Evolutionary conservation across 305 asterid species (phyloP), one percentile per base, ranked within the genome.

Genomic region (Fraxinus paxiana): DNA sequence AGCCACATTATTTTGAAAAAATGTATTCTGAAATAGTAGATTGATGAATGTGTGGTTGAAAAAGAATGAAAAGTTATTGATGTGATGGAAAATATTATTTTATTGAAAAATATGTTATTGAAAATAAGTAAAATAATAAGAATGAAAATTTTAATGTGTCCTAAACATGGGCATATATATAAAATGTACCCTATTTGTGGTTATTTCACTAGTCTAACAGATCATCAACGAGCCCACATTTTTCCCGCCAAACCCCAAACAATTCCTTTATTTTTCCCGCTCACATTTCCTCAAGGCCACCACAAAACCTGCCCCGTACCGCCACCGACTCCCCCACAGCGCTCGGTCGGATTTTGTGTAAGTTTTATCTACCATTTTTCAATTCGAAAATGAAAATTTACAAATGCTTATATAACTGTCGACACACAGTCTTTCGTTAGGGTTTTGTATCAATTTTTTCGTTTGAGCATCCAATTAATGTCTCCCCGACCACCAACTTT

Each of bases 231-330:
- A 26, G 34, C 72, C 33, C 72, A 24, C 33, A 26, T 63, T 20
- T 61, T 61, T 63, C 72, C 72, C 72, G 72, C 72, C 72, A 63
- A 63, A 63, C 34, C 72, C 33, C 72, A 22, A 24, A 63, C 33
- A 9, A 24, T 4, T 63, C 34, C 34, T 24, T 61, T 63, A 61
- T 61, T 24, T 24, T 63, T 24, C 72, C 72, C 34, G 72, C 72
- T 24, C 72, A 24, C 34, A 24, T 63, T 63, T 63, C 33, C 26
- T 24, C 33, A 2, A 1, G 13, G 33, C 33, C 33, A 3, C 33
- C 28, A 8, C 71, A 59, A 59, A 18, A 17, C 26, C 69, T 18
- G 69, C 4, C 33, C 5, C 70, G 2, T 24, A 6, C 70, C 33
- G 70, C 30, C 70, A 2, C 70, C 33, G 30, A 17, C 13, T 59